Evolutionary conservation across 108 stramenopile genomes (phyloP), one percentile per base, ranked within the genome.

Genomic region (Cyclotella cryptica): DNA sequence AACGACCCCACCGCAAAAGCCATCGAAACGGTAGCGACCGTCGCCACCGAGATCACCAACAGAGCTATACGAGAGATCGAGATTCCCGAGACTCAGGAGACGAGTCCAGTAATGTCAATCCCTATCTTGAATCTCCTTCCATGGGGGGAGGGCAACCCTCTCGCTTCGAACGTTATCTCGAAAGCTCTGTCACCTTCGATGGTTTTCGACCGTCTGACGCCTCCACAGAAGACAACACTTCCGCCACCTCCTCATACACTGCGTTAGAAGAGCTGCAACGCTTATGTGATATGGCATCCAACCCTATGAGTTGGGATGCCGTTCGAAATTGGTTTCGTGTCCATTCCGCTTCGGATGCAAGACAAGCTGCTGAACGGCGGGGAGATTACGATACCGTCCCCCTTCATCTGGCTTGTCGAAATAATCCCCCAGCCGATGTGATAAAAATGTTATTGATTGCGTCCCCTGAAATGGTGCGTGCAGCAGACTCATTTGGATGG

Each of bases 381-480:
- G 89, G 87, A n/a, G 92, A 89, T 63, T 84, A 80, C 22, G 80
- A 77, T 39, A 81, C 88, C 14, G 91, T 90, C 8, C 87, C 93
- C 12, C 68, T 93, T 61, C 93, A 93, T 72, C 84, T 85, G 71
- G 64, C 85, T n/a, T 87, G 89, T 47, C 80, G 85, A 74, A 86
- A 88, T 69, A 45, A 57, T 47, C 84, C 90, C 63, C 72, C 85
- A 11, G 45, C 70, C 3, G 73, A 76, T 22, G 35, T 90, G 21
- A 77, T 91, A 19, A 42, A 79, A 51, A 19, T 57, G 53, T 60
- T 83, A 12, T 40, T 78, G 10, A 40, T 60, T 17, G 66, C 72
- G 0, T 28, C 64, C 41, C 71, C 67, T 17, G 57, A 30, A 3
- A 74, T 70, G 66, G 74, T 80, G 8, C 12, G 28, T 11, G 17